Evolutionary conservation across 2,329 filamentous ascomycete species (phyloP).

Genomic region (Penicillium concentricum): DNA sequence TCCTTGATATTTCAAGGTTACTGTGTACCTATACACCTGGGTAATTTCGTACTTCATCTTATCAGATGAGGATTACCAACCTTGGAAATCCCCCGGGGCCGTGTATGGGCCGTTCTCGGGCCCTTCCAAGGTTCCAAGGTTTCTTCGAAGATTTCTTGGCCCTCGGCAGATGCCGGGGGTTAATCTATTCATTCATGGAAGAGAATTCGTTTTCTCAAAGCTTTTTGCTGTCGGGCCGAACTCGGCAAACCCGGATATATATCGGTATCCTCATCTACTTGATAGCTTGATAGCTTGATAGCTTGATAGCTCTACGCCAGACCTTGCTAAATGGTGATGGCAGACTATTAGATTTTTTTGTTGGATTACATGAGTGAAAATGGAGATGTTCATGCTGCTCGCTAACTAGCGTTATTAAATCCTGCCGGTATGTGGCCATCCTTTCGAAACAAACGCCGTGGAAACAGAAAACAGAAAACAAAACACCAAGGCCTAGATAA

Average conservation of each 20-base stretch:
- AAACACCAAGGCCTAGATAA: not conserved
- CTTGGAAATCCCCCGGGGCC: too few relatives aligned
- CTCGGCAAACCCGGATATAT: not conserved
- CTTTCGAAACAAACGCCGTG: not conserved
- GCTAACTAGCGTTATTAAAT: not conserved
- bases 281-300: not conserved
- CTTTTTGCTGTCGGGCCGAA: not conserved
- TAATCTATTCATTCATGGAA: not conserved
- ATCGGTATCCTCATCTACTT: not conserved
- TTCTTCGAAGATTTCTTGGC: too few relatives aligned
- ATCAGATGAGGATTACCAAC: too few relatives aligned
- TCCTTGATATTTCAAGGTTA: too few relatives aligned
- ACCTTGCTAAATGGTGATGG: not conserved
- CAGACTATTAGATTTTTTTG: not conserved
- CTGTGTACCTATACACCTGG: too few relatives aligned
- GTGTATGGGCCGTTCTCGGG: too few relatives aligned
- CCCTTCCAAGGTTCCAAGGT: too few relatives aligned
- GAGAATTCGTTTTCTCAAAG: not conserved
- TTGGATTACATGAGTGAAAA: not conserved
- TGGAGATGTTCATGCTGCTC: not conserved
- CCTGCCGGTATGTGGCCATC: not conserved
- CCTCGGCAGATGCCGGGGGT: too few relatives aligned
- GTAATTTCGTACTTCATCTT: too few relatives aligned
- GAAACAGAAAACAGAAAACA: not conserved
- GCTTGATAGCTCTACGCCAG: too few relatives aligned